Base-by-base conservation (phyloP, 331 rosid genomes). In the Saraca asoca region DNA sequence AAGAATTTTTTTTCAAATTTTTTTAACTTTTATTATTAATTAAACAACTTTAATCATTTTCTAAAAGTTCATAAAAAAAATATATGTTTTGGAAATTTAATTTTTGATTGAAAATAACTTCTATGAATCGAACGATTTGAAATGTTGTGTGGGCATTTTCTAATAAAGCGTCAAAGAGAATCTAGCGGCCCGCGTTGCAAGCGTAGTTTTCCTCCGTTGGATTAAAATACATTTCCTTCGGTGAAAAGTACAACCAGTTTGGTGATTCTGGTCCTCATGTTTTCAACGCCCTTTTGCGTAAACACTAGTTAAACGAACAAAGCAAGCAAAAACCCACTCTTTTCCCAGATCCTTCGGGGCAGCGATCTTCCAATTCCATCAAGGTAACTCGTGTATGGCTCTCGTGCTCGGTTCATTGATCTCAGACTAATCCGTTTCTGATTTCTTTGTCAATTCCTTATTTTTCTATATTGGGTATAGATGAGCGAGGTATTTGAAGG, bases 401-500 rank as follows among this genome's bases (percentile, higher is more conserved):
- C 18, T 5, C 41, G 1, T 52, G 34, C 29, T 37, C 1, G 58
- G 17, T 64, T 16, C 7, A 17, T 64, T 1, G 7, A 42, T 7
- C 39, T 12, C 43, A 5, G 33, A 14, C 16, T 31, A 20, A 6
- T 13, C 51, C 12, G 34, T 29, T 58, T 63, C 70, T 49, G 43
- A 55, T 65, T 65, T 73, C 38, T 8, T 58, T 43, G 46, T 42
- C 7, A 5, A 14, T 57, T 6, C 18, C 9, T 33, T 8, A 8
- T 10, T 7, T 43, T 45, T 46, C 12, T 56, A 2, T 17, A 45
- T 62, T 14, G 9, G 49, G 49, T 10, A 43, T 43, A 58, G 56
- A 94, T 90, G 99, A 90, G 97, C 52, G 84, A 77, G 64, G 96
- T 90, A 6, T 94, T 90, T 58, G 93, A 94, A 81, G 95, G 97